phyloP scores from a whole-genome alignment of 768 basidiomycete species.

The Cystofilobasidium ferigula region DNA sequence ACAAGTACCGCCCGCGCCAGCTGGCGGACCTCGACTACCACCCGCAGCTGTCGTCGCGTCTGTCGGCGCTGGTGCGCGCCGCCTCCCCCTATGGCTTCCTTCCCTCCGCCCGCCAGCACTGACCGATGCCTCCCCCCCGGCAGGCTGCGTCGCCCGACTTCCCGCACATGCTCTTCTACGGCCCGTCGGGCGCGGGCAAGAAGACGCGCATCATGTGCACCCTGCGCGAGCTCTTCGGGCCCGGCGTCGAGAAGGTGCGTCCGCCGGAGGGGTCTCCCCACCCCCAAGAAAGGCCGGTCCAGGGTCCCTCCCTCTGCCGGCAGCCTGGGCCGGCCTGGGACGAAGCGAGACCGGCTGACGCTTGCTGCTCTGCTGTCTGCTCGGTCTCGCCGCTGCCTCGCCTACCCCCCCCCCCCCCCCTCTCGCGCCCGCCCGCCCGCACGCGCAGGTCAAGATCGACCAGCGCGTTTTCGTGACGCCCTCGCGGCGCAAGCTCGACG shows the following conservation, averaged over 20 bases:
- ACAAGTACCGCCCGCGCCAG: slow-evolving; percentile 65
- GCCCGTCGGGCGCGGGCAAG: slow-evolving; percentile 92
- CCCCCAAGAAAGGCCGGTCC: too few species aligned
- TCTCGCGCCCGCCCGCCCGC: background rate
- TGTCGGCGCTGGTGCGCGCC: slow-evolving; percentile 59
- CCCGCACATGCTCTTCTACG: slow-evolving; percentile 95
- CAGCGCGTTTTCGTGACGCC: slow-evolving; percentile 92
- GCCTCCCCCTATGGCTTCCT: background rate
- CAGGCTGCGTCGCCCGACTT: slow-evolving; percentile 86
- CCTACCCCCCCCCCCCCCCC: background rate
- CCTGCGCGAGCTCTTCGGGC: slow-evolving; percentile 74
- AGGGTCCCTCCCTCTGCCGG: too few species aligned
- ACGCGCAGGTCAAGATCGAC: slow-evolving; percentile 82
- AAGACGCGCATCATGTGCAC: slow-evolving; percentile 92
- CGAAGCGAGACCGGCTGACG: too few species aligned
- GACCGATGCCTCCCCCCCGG: too few species aligned
- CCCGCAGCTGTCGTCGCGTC: slow-evolving; percentile 59
- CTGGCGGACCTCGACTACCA: slow-evolving; percentile 87
- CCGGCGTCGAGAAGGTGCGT: slow-evolving; percentile 78
- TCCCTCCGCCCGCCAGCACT: too few species aligned
- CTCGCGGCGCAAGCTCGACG: slow-evolving; percentile 83
- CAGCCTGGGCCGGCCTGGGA: too few species aligned
- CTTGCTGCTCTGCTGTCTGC: too few species aligned
- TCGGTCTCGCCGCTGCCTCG: too few species aligned
- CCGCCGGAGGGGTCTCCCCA: too few species aligned